phyloP scores from a whole-genome alignment of 1,139 yeast genomes.

The Zhuliangozyma parablackwelliae region DNA sequence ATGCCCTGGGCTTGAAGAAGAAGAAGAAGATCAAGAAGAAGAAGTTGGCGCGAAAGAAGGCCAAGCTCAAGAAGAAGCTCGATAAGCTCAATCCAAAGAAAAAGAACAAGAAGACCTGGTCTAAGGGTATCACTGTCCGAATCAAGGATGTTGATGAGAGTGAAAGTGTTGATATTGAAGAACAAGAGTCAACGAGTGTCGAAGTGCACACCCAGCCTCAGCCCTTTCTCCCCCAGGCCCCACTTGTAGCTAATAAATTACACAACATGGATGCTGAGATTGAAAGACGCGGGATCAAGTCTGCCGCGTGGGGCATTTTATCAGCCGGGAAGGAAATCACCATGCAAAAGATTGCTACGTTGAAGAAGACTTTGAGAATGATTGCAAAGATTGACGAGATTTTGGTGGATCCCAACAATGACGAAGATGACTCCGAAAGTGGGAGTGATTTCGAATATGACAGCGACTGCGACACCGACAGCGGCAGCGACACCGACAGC shows the following conservation, averaged over 20 bases:
- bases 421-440: no score
- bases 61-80: neutral
- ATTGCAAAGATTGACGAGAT: constrained; percentile 7
- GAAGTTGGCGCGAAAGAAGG: constrained; percentile 1
- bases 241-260: no score
- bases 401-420: no score
- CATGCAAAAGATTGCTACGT: constrained; percentile 9
- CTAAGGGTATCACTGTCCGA: neutral
- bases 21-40: constrained; percentile 1
- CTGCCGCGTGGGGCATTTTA: constrained; percentile 2
- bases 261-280: no score
- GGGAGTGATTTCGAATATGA: no score
- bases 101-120: constrained; percentile 1
- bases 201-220: neutral
- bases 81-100: neutral
- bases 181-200: neutral
- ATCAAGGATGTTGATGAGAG: constrained; percentile 1
- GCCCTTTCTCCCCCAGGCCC: no score
- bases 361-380: constrained; percentile 9
- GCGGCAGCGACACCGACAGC: no score
- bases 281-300: no score
- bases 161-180: neutral
- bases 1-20: neutral
- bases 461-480: no score
- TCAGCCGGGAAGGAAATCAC: constrained; percentile 10